phyloP scores from a whole-genome alignment of 345 rosid species.

The Rhodamnia argentea region DNA sequence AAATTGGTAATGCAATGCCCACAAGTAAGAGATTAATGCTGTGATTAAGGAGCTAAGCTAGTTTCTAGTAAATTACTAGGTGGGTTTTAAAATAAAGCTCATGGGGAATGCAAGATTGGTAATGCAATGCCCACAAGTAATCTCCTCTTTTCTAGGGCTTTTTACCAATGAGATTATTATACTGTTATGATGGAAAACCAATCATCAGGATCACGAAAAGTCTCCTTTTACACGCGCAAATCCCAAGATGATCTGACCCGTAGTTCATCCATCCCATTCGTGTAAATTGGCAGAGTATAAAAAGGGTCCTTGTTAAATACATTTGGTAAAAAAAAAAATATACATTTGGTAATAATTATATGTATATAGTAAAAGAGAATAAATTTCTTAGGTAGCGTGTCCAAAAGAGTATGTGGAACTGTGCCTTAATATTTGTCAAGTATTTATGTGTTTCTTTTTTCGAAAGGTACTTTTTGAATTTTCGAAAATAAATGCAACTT shows the following conservation, averaged over 20 bases:
- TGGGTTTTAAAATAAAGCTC: no score
- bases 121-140: not conserved
- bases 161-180: not conserved
- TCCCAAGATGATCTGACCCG: not conserved
- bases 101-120: no score
- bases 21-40: not conserved
- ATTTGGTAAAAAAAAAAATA: not conserved
- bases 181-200: not conserved
- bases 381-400: not conserved
- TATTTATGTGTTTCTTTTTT: not conserved
- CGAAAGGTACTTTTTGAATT: not conserved
- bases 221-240: not conserved
- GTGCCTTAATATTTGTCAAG: not conserved
- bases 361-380: not conserved
- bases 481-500: not conserved
- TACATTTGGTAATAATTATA: not conserved
- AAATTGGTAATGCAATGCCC: not conserved
- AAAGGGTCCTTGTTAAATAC: not conserved
- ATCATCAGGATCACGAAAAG: not conserved
- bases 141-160: not conserved
- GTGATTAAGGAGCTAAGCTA: no score
- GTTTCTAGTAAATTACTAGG: not conserved
- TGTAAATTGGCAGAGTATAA: not conserved
- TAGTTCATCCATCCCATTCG: not conserved
- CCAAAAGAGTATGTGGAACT: not conserved